Evolutionary conservation across 2,329 filamentous ascomycete species (phyloP).

Genomic region (Peltaster fructicola): DNA sequence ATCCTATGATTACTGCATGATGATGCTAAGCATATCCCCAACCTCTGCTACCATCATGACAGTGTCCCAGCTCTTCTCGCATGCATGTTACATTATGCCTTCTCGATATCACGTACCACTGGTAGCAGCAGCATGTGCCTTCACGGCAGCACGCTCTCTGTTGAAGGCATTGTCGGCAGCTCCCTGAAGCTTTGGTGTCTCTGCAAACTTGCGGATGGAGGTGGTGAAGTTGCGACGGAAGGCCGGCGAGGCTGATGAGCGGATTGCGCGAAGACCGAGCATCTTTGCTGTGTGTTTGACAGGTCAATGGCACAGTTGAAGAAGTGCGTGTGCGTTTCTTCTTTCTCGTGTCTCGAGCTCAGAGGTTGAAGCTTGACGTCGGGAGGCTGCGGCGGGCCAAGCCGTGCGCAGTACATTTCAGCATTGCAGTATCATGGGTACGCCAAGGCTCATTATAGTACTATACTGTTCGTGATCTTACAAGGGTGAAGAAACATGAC

Average conservation of each 20-base stretch:
- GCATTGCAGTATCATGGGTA: too few species aligned
- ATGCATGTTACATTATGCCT: not conserved
- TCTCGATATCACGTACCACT: slow-evolving; percentile 44
- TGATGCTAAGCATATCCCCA: not conserved
- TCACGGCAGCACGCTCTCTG: slow-evolving; percentile 75
- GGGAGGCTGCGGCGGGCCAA: too few species aligned
- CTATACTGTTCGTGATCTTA: too few species aligned
- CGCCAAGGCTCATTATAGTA: too few species aligned
- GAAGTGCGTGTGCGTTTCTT: not conserved
- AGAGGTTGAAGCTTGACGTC: not conserved
- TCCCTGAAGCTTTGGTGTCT: slow-evolving; percentile 29
- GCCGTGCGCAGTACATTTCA: too few species aligned
- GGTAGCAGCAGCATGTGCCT: slow-evolving; percentile 72
- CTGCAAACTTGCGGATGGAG: slow-evolving; percentile 7
- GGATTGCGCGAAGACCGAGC: slow-evolving; percentile 12
- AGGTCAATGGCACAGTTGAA: not conserved
- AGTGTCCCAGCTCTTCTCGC: not conserved
- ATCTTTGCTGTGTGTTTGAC: slow-evolving; percentile 9
- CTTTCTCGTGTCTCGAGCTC: not conserved
- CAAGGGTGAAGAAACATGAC: too few species aligned
- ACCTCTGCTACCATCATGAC: not conserved
- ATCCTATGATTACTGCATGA: too few species aligned
- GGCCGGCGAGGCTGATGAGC: slow-evolving; percentile 10
- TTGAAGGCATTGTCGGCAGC: slow-evolving; percentile 77
- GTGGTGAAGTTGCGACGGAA: slow-evolving; percentile 10